Conservation (phyloP, 75 land plant genomes). For the Larix kaempferi region DNA sequence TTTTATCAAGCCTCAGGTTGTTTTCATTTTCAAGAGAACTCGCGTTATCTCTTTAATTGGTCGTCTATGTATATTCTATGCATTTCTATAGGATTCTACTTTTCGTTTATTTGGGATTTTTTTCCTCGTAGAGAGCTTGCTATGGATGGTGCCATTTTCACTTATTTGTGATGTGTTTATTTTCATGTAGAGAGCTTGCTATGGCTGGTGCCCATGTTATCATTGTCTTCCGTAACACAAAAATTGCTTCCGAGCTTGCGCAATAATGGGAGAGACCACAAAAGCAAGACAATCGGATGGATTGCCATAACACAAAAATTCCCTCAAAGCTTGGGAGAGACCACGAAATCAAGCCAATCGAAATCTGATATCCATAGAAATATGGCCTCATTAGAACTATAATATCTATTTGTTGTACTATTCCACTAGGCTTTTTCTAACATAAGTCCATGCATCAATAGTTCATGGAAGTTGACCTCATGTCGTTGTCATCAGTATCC, state of each 20-base stretch:
- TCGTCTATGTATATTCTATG: background rate
- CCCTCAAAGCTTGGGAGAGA: no score
- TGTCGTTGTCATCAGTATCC: slow-evolving; percentile 45
- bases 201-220: slow-evolving; percentile 47
- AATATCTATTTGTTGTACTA: background rate
- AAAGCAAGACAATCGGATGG: no score
- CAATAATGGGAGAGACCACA: slow-evolving; percentile 18
- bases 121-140: no score
- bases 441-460: slow-evolving; percentile 1
- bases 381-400: background rate
- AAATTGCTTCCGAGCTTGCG: slow-evolving; percentile 25
- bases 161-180: no score
- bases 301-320: no score
- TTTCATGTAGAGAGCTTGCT: slow-evolving; percentile 29
- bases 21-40: no score
- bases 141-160: no score
- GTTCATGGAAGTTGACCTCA: slow-evolving; percentile 54
- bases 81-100: background rate
- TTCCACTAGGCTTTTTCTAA: no score
- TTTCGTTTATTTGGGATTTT: background rate
- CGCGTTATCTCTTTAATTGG: no score
- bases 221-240: slow-evolving; percentile 30
- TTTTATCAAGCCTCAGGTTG: no score
- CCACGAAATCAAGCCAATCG: no score
- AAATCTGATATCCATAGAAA: background rate